phyloP scores from a whole-genome alignment of 2,329 filamentous ascomycete species.

The Shiraia sp. region DNA sequence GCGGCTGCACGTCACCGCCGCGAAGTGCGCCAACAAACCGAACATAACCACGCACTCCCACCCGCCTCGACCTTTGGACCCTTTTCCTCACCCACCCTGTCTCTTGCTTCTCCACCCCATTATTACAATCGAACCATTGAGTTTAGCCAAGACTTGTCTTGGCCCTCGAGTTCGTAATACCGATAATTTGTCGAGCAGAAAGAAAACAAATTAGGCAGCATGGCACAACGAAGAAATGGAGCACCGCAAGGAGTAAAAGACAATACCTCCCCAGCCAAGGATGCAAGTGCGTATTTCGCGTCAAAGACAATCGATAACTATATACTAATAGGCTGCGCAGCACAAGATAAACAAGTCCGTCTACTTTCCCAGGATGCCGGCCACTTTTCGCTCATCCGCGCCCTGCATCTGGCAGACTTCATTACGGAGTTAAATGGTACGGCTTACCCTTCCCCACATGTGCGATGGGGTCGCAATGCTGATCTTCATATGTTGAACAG shows the following conservation, averaged over 20 bases:
- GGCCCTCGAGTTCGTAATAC: not conserved
- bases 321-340: slow-evolving; percentile 46
- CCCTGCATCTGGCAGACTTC: slow-evolving; percentile 77
- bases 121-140: not conserved
- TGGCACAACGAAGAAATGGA: slow-evolving; percentile 66
- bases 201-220: slow-evolving; percentile 36
- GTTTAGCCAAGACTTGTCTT: slow-evolving; percentile 5
- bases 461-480: not conserved
- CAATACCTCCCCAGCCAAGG: slow-evolving; percentile 39
- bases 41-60: slow-evolving; percentile 2
- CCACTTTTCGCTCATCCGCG: slow-evolving; percentile 66
- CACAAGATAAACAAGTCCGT: slow-evolving; percentile 74
- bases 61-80: slow-evolving; percentile 1
- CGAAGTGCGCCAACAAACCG: not conserved
- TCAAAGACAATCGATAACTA: not conserved
- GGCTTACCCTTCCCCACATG: not conserved
- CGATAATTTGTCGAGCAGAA: not conserved
- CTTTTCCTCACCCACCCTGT: not conserved
- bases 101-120: not conserved
- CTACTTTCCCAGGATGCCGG: slow-evolving; percentile 71
- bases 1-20: slow-evolving; percentile 7
- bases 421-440: slow-evolving; percentile 80
- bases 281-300: slow-evolving; percentile 46
- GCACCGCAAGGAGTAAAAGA: slow-evolving; percentile 55
- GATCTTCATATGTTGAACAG: slow-evolving; percentile 44